Base-by-base conservation (phyloP, 345 rosid genomes). In the Trapa incisa region DNA sequence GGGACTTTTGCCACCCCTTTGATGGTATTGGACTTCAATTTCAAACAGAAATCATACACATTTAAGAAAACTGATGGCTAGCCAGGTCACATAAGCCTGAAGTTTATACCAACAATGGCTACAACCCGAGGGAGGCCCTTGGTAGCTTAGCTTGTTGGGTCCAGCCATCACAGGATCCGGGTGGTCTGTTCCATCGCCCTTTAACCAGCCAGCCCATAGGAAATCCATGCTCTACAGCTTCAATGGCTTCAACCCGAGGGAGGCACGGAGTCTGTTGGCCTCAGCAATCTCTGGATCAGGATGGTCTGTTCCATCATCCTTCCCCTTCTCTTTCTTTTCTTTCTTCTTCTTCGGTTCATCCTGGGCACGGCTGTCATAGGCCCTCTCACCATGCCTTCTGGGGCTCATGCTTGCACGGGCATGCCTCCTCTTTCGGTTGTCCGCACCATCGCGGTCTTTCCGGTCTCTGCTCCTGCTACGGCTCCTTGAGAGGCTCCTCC, bases 231-330 rank as follows among this genome's bases (percentile, higher is more conserved):
- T 12, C 54, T 68, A 75, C 37, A 72, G 60, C 79, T 66, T 81
- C 76, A 91, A 76, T 0, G 95, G 96, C 79, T 87, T 86, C 80
- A 89, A 39, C 53, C 96, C 95, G 41, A 86, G 85, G 45, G 91
- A 77, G 52, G 91, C 89, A 39, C 95, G 85, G 29, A 91, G 65
- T 82, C 74, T 89, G 72, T 91, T 94, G 50, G 91, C 91, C 77
- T 89, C 97, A 14, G 97, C 99, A 78, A 89, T 89, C 78, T 86
- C 93, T 4, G 96, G 97, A 76, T 94, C 87, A 3, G 87, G 92
- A 64, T 91, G 95, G 68, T 91, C 85, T 0, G 92, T 91, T 32
- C 96, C 97, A 45, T 89, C 93, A 60, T 84, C 91, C 77, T 74
- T 84, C 87, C 78, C 83, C 72, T 81, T 86, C 63, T 58, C 29